Base-by-base conservation (phyloP, 371 early-diverging fungal species). In the Actinomortierella wolfii region DNA sequence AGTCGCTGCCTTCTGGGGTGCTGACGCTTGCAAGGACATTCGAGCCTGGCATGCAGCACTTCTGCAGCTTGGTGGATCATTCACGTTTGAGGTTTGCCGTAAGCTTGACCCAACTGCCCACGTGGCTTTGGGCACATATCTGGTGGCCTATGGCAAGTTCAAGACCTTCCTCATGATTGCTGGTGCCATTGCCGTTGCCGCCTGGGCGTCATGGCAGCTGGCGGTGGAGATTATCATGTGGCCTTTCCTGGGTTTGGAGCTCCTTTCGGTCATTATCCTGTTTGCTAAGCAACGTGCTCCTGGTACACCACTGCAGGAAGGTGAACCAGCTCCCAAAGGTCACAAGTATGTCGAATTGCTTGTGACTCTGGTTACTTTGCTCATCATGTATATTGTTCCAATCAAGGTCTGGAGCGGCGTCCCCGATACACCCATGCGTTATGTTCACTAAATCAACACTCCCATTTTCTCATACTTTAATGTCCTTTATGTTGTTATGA, bases 351-450 rank as follows among this genome's bases (percentile, higher is more conserved):
- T 71, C 5, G 73, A 71, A 42, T 26, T 71, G 42, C 65, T 71
- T 18, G 65, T 66, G 45, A 71, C 73, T 0, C 42, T 71, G 44
- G 61, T 71, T 21, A 71, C 73, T 1, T 57, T 71, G 20, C 51
- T 71, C 62, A 71, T 66, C 52, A 71, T 71, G 73, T 71, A 71
- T 44, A 66, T 71, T 50, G 57, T 71, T n/a, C 73, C 73, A 8
- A 71, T 71, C 57, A 71, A 71, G 67, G 34, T 71, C 39, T 71
- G 73, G 73, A 66, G 66, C 28, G 66, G 66, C 5, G 66, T 65
- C 34, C 73, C 73, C 29, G 44, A 66, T 56, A 59, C 73, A 15
- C 56, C 66, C n/a, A 71, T 71, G 73, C 73, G 73, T 25, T 58
- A 61, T 26, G 61, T 71, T 41, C 51, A 58, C 23, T 45, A 50